A percentile compares a stretch with the other conserved stretches of the same genome.
These are phyloP conservation scores for Leishmania lainsoni DNA, from an alignment of 208 protist genomes.

Conservation along the genomic window DNA sequence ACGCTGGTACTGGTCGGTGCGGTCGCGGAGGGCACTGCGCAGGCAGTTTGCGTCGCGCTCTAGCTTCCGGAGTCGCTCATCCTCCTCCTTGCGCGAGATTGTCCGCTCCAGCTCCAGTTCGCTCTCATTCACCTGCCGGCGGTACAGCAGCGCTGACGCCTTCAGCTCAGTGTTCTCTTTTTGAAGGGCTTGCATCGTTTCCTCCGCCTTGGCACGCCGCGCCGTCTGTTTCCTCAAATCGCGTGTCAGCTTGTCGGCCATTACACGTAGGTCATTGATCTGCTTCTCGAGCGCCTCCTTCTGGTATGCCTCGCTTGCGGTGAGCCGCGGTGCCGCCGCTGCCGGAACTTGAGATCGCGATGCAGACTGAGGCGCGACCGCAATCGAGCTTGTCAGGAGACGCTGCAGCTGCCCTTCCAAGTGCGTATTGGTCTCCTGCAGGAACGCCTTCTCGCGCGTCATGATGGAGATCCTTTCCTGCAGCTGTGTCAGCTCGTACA, in stretches of 20 bases:
- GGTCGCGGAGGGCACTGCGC: constrained; percentile 44
- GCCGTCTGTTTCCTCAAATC: constrained; percentile 22
- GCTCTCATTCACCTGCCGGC: constrained; percentile 65
- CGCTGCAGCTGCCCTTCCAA: constrained; percentile 80
- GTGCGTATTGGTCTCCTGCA: constrained; percentile 54
- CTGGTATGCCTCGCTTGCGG: constrained; percentile 35
- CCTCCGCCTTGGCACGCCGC: constrained; percentile 24
- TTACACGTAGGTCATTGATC: constrained; percentile 36
- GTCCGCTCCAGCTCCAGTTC: constrained; percentile 56
- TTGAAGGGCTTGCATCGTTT: constrained; percentile 22
- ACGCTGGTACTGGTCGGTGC: constrained; percentile 22
- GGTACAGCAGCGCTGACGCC: constrained; percentile 41
- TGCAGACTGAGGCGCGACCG: not conserved
- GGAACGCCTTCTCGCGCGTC: constrained; percentile 39
- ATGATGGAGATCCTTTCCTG: constrained; percentile 13
- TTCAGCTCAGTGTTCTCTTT: constrained; percentile 51
- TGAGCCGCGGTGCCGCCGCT: constrained; percentile 3
- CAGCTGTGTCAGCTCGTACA: constrained; percentile 42
- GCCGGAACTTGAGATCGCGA: not conserved
- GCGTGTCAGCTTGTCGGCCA: constrained; percentile 29
- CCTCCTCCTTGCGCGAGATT: constrained; percentile 34
- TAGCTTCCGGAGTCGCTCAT: constrained; percentile 38
- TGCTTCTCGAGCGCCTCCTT: constrained; percentile 46
- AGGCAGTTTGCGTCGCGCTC: constrained; percentile 57
- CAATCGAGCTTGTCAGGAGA: constrained; percentile 34